Conservation (phyloP, 225 moss, liverwort and hornwort species). For the Anthoceros angustus region DNA sequence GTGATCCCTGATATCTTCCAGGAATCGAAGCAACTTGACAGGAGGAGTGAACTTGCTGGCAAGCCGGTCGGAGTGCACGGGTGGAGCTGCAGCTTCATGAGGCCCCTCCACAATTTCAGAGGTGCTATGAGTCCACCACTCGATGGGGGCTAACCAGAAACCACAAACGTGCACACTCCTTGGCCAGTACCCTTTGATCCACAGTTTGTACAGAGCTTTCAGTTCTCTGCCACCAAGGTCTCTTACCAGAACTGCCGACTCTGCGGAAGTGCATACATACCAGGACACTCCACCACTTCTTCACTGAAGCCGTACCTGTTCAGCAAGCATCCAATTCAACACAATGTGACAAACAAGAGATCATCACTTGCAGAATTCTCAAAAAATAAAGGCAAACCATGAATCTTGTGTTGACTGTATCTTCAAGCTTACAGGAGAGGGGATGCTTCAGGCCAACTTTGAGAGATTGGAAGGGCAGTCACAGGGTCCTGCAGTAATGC, state of each 20-base stretch:
- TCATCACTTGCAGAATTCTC: background rate
- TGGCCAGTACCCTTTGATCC: constrained; percentile 46
- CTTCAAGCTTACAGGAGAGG: constrained; percentile 29
- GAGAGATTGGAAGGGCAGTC: constrained; percentile 57
- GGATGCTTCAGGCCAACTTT: constrained; percentile 66
- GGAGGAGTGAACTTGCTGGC: constrained; percentile 18
- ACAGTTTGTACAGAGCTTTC: background rate
- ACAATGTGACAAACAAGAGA: background rate
- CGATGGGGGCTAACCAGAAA: constrained; percentile 71
- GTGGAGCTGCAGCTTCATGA: background rate
- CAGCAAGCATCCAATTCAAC: constrained; percentile 7
- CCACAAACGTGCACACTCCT: constrained; percentile 65
- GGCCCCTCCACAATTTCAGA: constrained; percentile 3
- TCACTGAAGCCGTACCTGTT: constrained; percentile 41
- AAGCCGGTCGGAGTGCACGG: background rate
- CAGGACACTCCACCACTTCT: constrained; percentile 82
- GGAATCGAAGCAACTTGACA: constrained; percentile 29
- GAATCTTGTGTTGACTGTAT: background rate
- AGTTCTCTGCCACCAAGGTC: too few relatives aligned
- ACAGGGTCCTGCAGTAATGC: constrained; percentile 52
- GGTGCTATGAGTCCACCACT: constrained; percentile 36
- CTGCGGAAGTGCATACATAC: constrained; percentile 11
- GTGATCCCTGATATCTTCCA: constrained; percentile 11
- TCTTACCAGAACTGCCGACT: too few relatives aligned
- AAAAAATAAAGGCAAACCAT: background rate